Evolutionary conservation across 2,329 filamentous ascomycete genomes (phyloP), one percentile per base, ranked within the genome.

Genomic region (Beauveria sp.): DNA sequence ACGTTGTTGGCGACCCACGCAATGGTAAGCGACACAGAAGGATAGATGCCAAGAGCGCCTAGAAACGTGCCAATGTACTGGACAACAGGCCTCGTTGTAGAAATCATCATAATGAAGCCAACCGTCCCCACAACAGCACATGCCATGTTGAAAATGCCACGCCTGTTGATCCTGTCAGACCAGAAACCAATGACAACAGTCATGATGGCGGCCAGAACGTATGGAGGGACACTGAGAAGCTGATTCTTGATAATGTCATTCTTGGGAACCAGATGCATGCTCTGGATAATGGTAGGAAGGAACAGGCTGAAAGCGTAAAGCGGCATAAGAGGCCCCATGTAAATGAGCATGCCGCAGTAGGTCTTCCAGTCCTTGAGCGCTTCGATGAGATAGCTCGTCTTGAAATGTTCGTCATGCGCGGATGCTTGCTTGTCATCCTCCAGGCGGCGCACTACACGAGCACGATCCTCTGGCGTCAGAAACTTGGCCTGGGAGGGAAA

Each of bases 1-100:
- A 87, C 83, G 65, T 96, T 97, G 76, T 97, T 97, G 53, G 87
- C 86, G 20, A 88, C 80, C 93, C 93, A 97, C 2, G 87, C 86
- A 65, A 97, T 91, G 0, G 91, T 96, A 70, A 96, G 95, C 9
- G 91, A 77, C 61, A 96, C 90, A 68, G 86, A 88, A 0, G 93
- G 92, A 69, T 96, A 96, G 67, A 96, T 96, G 1, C 93, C 92
- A 61, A 93, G 78, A 0, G 93, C 92, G 0, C 88, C 92, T 0
- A 97, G 78, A 73, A 96, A 97, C 0, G 86, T 89, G 0, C 89
- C 93, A 0, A 87, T 89, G 71, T 97, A 97, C 69, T 92, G 87
- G 87, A 93, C 85, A 0, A 79, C 81, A 0, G 91, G 79, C 5
- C 78, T 77, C 3, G 81, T 77, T 4, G 84, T 84, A 1, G 83